Conservation (phyloP, 1,139 yeast species). For the Yamadazyma sp. region DNA sequence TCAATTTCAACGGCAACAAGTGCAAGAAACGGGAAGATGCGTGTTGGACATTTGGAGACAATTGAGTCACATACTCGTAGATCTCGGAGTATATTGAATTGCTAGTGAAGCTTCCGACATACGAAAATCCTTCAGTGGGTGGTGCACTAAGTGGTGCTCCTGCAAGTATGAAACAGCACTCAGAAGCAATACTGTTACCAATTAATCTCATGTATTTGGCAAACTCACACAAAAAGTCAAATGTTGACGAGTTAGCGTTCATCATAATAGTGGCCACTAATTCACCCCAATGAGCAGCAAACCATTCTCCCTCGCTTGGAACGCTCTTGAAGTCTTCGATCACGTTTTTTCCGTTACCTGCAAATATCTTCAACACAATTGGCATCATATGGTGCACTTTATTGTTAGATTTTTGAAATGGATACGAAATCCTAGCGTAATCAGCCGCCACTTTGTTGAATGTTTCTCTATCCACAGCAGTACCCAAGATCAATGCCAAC, state of each 20-base stretch:
- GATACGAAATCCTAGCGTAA: slow-evolving; percentile 37
- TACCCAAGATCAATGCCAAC: slow-evolving; percentile 69
- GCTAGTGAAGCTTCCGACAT: slow-evolving; percentile 25
- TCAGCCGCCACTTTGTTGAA: slow-evolving; percentile 59
- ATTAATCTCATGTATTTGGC: slow-evolving; percentile 49
- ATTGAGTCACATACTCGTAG: slow-evolving; percentile 58
- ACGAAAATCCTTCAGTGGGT: slow-evolving; percentile 23
- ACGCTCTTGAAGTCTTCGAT: slow-evolving; percentile 49
- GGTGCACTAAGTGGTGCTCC: slow-evolving; percentile 43
- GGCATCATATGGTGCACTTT: slow-evolving; percentile 57
- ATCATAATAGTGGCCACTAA: slow-evolving; percentile 45
- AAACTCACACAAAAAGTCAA: slow-evolving; percentile 51
- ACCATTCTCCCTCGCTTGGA: slow-evolving; percentile 48
- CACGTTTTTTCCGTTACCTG: slow-evolving; percentile 60
- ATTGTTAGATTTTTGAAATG: slow-evolving; percentile 41
- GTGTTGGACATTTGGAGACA: slow-evolving; percentile 18
- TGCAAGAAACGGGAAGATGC: slow-evolving; percentile 49
- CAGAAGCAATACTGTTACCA: slow-evolving; percentile 40
- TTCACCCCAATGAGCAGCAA: slow-evolving; percentile 51
- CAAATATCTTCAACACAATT: slow-evolving; percentile 59
- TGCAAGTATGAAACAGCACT: slow-evolving; percentile 49
- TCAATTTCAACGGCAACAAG: slow-evolving; percentile 53
- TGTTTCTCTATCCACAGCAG: slow-evolving; percentile 59
- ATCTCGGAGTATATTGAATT: slow-evolving; percentile 58
- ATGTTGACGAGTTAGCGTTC: slow-evolving; percentile 35